Percentiles rank a stretch among this genome's conserved stretches.
Conservation (phyloP, 179 eudicot genomes). For the Vitellaria paradoxa region DNA sequence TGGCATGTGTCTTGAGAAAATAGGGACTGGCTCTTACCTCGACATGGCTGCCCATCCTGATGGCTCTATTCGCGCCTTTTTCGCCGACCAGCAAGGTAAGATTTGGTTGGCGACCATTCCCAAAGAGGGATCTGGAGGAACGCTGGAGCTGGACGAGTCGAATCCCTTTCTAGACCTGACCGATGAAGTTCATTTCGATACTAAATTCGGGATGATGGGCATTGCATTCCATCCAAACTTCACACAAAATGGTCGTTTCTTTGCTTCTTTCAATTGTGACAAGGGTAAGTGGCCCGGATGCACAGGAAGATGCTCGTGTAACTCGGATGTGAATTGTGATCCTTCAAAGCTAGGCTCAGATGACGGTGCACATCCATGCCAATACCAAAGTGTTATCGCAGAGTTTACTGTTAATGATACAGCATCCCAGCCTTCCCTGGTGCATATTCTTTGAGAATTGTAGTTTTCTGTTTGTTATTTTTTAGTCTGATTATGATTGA, state of each 20-base stretch:
- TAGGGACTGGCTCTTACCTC: conserved; percentile 53
- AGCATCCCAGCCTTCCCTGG: conserved; percentile 48
- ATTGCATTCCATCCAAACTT: conserved; percentile 90
- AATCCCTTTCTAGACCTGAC: conserved; percentile 81
- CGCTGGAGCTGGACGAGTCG: conserved; percentile 57
- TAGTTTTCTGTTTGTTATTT: background rate
- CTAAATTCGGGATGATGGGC: conserved; percentile 85
- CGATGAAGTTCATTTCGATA: conserved; percentile 67
- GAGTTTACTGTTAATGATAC: conserved; percentile 77
- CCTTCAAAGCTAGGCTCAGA: conserved; percentile 53
- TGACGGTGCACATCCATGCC: conserved; percentile 50
- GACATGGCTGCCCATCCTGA: conserved; percentile 89
- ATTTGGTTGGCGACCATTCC: conserved; percentile 75
- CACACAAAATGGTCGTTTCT: conserved; percentile 69
- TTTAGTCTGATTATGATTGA: background rate
- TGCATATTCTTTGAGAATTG: conserved; percentile 15
- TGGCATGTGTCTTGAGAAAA: conserved; percentile 83
- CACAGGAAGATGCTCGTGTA: conserved; percentile 85
- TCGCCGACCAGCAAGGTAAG: conserved; percentile 67
- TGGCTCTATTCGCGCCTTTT: conserved; percentile 77
- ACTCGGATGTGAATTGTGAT: conserved; percentile 79
- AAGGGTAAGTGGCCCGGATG: conserved; percentile 57
- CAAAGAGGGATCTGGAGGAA: conserved; percentile 59
- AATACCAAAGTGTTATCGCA: conserved; percentile 60
- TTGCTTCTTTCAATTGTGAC: conserved; percentile 87